A percentile compares a stretch with the other conserved stretches of the same genome.
phyloP scores from a whole-genome alignment of 495 filamentous ascomycete genomes.

The Xylaria acuta region DNA sequence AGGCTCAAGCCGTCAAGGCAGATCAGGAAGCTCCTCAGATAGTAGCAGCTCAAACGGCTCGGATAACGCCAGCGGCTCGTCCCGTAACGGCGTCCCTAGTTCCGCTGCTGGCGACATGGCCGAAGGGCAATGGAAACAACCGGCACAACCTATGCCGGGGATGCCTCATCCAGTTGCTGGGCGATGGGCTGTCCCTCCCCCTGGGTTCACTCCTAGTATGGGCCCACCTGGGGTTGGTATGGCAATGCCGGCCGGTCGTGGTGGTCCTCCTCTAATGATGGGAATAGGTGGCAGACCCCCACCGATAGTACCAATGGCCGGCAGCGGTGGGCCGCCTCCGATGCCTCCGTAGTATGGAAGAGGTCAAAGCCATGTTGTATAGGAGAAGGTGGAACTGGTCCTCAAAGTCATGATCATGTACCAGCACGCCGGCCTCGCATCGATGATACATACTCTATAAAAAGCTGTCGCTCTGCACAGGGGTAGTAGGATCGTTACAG shows the following conservation, averaged over 20 bases:
- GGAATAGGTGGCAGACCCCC: slow-evolving; percentile 29
- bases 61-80: not conserved
- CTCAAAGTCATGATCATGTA: not conserved
- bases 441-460: slow-evolving; percentile 17
- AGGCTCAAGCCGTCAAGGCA: slow-evolving; percentile 1
- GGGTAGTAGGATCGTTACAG: not conserved
- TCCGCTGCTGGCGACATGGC: slow-evolving; percentile 12
- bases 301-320: not conserved
- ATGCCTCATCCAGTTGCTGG: slow-evolving; percentile 14
- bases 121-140: slow-evolving; percentile 13
- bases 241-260: slow-evolving; percentile 21
- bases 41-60: not conserved
- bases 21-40: not conserved
- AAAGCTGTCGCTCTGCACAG: not conserved
- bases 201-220: not conserved
- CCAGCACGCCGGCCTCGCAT: not conserved
- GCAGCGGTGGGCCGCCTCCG: slow-evolving; percentile 8
- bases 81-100: not conserved
- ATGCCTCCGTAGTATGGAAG: not conserved
- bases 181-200: slow-evolving; percentile 9
- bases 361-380: not conserved
- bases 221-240: slow-evolving; percentile 7
- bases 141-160: slow-evolving; percentile 17
- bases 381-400: not conserved
- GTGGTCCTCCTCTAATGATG: slow-evolving; percentile 19